These are phyloP conservation scores for Trichoderma asperelloides DNA, from an alignment of 495 filamentous ascomycete species.

Conservation along the genomic window DNA sequence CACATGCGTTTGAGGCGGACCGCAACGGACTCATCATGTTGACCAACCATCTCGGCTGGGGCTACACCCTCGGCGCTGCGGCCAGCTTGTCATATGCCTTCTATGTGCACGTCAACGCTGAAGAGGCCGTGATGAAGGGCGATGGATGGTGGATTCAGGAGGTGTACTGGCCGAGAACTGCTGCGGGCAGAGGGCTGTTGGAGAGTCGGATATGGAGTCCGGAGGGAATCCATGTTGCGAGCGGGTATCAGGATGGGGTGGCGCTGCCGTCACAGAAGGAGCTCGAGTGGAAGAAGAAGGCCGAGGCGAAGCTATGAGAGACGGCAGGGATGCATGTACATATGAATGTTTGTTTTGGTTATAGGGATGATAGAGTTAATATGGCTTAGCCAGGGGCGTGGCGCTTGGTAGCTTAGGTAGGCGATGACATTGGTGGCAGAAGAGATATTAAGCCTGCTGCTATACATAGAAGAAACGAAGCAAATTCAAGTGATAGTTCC, in stretches of 20 bases:
- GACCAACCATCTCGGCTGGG: conserved; percentile 49
- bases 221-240: conserved; percentile 51
- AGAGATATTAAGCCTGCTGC: too few species aligned
- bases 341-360: too few species aligned
- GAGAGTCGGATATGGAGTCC: conserved; percentile 58
- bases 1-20: conserved; percentile 60
- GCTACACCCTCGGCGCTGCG: conserved; percentile 40
- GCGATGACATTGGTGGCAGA: too few species aligned
- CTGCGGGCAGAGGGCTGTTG: conserved; percentile 48
- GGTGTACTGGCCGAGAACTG: conserved; percentile 46
- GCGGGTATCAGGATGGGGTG: conserved; percentile 55
- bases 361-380: too few species aligned
- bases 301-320: background rate
- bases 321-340: background rate
- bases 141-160: conserved; percentile 65
- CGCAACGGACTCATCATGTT: conserved; percentile 60
- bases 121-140: conserved; percentile 31
- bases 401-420: too few species aligned
- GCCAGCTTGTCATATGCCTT: conserved; percentile 55
- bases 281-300: background rate
- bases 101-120: conserved; percentile 47
- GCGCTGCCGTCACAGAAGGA: conserved; percentile 9
- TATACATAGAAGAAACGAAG: too few species aligned
- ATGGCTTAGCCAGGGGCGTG: too few species aligned
- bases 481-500: too few species aligned